These are phyloP conservation scores for Diplodia sapinea DNA, from an alignment of 2,329 filamentous ascomycete genomes.

Conservation along the genomic window DNA sequence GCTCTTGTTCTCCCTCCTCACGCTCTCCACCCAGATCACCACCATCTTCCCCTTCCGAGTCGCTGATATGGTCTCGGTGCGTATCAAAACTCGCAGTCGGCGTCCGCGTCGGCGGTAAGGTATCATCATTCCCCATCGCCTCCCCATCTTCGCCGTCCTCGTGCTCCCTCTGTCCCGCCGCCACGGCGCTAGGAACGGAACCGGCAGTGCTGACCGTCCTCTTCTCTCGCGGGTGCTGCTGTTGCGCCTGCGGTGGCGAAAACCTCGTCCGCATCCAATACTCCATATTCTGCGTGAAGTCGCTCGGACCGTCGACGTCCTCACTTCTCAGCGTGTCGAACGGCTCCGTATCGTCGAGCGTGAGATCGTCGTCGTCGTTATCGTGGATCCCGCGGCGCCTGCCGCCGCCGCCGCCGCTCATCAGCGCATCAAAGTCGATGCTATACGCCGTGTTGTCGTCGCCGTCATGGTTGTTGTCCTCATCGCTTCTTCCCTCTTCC, in stretches of 20 bases:
- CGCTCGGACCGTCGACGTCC: constrained; percentile 50
- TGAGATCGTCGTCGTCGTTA: constrained; percentile 42
- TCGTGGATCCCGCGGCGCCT: constrained; percentile 31
- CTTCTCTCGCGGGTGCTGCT: not conserved
- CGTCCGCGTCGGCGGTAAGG: not conserved
- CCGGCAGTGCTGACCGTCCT: not conserved
- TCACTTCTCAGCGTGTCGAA: constrained; percentile 48
- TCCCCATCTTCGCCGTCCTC: constrained; percentile 33
- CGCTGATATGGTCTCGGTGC: constrained; percentile 14
- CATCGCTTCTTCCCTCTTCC: not conserved
- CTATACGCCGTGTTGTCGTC: constrained; percentile 39
- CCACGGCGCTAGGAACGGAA: not conserved
- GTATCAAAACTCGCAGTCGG: constrained; percentile 3
- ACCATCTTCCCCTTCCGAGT: constrained; percentile 3
- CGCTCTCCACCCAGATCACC: not conserved
- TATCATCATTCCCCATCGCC: constrained; percentile 29
- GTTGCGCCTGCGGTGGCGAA: constrained; percentile 35
- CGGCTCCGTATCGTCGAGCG: constrained; percentile 39
- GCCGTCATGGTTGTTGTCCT: not conserved
- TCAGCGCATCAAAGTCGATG: constrained; percentile 48
- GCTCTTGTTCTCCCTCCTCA: not conserved
- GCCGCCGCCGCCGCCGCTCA: constrained; percentile 37
- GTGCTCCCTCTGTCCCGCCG: not conserved
- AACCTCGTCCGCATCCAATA: constrained; percentile 49
- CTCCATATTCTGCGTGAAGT: constrained; percentile 53